These are phyloP conservation scores for Sporothrix dimorphospora DNA, from an alignment of 2,329 filamentous ascomycete genomes.

Conservation along the genomic window DNA sequence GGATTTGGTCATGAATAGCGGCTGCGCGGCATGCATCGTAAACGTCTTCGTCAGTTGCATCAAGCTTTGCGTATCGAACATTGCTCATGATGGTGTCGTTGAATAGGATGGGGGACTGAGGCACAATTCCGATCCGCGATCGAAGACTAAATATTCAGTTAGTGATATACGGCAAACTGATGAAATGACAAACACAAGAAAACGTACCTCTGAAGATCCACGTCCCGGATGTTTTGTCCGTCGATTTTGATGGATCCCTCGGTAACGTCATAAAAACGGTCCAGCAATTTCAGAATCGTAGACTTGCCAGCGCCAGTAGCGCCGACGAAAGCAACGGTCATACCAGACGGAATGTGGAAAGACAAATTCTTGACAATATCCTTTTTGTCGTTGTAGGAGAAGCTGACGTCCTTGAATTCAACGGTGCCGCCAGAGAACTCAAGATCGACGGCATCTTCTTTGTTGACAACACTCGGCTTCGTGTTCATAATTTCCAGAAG, in stretches of 20 bases:
- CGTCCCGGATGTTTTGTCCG: slow-evolving; percentile 59
- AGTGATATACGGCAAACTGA: not conserved
- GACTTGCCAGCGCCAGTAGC: slow-evolving; percentile 64
- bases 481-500: slow-evolving; percentile 62
- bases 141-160: slow-evolving; percentile 43
- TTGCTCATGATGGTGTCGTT: slow-evolving; percentile 64
- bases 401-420: slow-evolving; percentile 58
- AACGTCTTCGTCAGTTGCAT: slow-evolving; percentile 59
- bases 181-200: not conserved
- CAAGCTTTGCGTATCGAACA: slow-evolving; percentile 58
- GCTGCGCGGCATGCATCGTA: slow-evolving; percentile 58
- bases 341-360: slow-evolving; percentile 55
- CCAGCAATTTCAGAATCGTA: slow-evolving; percentile 60
- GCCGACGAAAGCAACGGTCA: slow-evolving; percentile 63
- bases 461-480: slow-evolving; percentile 58
- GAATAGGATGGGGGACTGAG: slow-evolving; percentile 59
- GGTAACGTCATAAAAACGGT: slow-evolving; percentile 62
- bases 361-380: slow-evolving; percentile 58
- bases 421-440: slow-evolving; percentile 57
- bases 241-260: slow-evolving; percentile 58
- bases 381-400: slow-evolving; percentile 64
- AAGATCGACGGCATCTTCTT: slow-evolving; percentile 53
- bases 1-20: slow-evolving; percentile 62
- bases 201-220: slow-evolving; percentile 52
- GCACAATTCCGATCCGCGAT: slow-evolving; percentile 59